phyloP scores from a whole-genome alignment of 1,284 basidiomycete species.

The Cutaneotrichosporon sp. region DNA sequence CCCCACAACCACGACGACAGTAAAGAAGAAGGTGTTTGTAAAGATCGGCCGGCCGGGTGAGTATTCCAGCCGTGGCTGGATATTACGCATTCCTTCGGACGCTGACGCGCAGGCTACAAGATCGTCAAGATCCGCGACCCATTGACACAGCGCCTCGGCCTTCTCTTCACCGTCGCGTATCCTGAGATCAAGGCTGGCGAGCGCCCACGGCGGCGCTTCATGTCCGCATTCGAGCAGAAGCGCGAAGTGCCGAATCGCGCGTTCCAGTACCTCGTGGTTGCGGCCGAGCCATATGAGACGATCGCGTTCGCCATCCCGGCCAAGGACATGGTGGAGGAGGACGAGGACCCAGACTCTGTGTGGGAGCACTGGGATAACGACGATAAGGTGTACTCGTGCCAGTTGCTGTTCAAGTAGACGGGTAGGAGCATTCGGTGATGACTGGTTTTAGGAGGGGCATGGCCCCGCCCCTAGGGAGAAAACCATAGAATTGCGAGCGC shows the following conservation, averaged over 20 bases:
- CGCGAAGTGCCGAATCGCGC: slow-evolving; percentile 90
- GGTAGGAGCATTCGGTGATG: too few relatives aligned
- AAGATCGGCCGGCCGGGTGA: slow-evolving; percentile 82
- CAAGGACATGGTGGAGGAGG: slow-evolving; percentile 78
- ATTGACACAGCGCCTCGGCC: slow-evolving; percentile 58
- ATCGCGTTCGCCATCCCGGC: slow-evolving; percentile 97
- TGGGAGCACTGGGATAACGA: slow-evolving; percentile 98
- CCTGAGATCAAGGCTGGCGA: slow-evolving; percentile 89
- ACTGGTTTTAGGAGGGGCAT: too few relatives aligned
- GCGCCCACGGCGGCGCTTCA: slow-evolving; percentile 82
- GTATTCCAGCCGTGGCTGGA: slow-evolving; percentile 1
- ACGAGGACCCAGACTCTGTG: slow-evolving; percentile 80
- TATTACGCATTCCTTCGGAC: too few relatives aligned
- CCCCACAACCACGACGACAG: slow-evolving; percentile 53
- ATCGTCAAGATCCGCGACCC: slow-evolving; percentile 54
- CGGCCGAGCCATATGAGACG: slow-evolving; percentile 97
- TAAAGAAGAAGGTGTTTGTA: slow-evolving; percentile 88
- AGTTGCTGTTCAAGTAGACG: slow-evolving; percentile 71
- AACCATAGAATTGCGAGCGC: too few relatives aligned
- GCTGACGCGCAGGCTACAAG: slow-evolving; percentile 43
- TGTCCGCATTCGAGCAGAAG: slow-evolving; percentile 98
- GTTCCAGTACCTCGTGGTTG: slow-evolving; percentile 95
- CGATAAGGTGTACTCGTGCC: slow-evolving; percentile 92
- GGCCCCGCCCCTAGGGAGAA: too few relatives aligned
- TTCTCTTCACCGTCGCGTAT: slow-evolving; percentile 94